Evolutionary conservation across 2,329 filamentous ascomycete genomes (phyloP), one percentile per base, ranked within the genome.

Genomic region (Sporothrix sp.): DNA sequence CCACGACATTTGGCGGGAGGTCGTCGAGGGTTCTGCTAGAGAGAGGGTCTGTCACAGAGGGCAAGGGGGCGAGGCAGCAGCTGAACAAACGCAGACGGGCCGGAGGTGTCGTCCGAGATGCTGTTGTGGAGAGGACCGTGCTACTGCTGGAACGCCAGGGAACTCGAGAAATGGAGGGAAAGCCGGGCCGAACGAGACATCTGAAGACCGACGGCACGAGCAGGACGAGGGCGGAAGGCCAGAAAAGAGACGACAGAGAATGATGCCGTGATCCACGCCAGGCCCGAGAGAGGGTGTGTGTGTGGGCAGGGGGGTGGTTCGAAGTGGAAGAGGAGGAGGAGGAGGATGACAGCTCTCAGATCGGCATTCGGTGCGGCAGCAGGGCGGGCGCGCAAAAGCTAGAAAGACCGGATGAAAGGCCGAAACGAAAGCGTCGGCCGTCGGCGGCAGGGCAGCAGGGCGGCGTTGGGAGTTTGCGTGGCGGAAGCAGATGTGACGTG

Each of bases 1-100:
- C 86, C 86, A 91, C 73, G 82, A 85, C 82, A 83, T 84, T 58
- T 52, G 54, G 44, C 40, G 40, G 38, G 27, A 40, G 32, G 18
- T n/a, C 28, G 36, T 36, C n/a, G 43, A 30, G 35, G 30, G 13
- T 21, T 44, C 42, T 21, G 28, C 42, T 44, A 44, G 10, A 33
- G 27, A 20, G 13, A 14, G 11, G 23, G 23, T 11, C 9, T 11
- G 23, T 25, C 16, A 3, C 23, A 27, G 27, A 35, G 35, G 11
- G n/a, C 4, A 35, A 21, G 21, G 45, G 25, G 20, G 35, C n/a
- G 35, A 38, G 11, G 45, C 35, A 28, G 23, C 23, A 39, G 35
- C 32, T 35, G 27, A 13, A 13, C 35, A 32, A 20, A 14, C n/a
- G n/a, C n/a, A 32, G 45, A 23, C 11, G 33, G 38, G 45, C 33